These are phyloP conservation scores for Kodamaea fungicola DNA, from an alignment of 1,139 yeast genomes.

Conservation along the genomic window DNA sequence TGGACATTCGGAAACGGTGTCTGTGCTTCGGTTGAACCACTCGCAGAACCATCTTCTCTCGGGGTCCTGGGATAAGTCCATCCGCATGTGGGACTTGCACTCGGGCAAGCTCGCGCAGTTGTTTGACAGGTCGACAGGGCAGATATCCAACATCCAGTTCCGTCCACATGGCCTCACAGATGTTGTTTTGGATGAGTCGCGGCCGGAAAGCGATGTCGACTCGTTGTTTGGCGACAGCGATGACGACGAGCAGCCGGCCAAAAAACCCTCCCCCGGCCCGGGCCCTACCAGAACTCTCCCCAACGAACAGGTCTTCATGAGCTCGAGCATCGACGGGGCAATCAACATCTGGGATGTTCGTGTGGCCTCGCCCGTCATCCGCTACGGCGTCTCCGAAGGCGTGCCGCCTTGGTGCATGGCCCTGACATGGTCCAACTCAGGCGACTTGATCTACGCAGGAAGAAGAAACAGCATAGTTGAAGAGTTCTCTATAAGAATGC, in stretches of 20 bases:
- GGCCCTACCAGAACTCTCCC: conserved; percentile 16
- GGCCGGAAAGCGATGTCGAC: conserved; percentile 61
- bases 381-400: conserved; percentile 56
- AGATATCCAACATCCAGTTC: conserved; percentile 72
- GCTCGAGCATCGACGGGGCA: conserved; percentile 83
- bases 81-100: conserved; percentile 82
- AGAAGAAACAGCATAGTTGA: conserved; percentile 88
- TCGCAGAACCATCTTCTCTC: conserved; percentile 63
- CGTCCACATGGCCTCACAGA: conserved; percentile 65
- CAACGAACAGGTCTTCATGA: conserved; percentile 64
- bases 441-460: conserved; percentile 77
- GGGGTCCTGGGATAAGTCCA: conserved; percentile 87
- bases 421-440: conserved; percentile 88
- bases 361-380: conserved; percentile 43
- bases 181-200: conserved; percentile 7
- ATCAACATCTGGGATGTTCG: conserved; percentile 83
- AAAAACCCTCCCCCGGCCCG: conserved; percentile 7
- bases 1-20: conserved; percentile 72
- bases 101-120: conserved; percentile 55
- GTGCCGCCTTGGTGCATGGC: conserved; percentile 96
- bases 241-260: conserved; percentile 40
- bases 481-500: conserved; percentile 72
- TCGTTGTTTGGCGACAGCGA: conserved; percentile 82
- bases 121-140: conserved; percentile 65
- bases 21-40: conserved; percentile 61